phyloP scores from a whole-genome alignment of 2,329 filamentous ascomycete species.

The Tolypocladium amazonense region DNA sequence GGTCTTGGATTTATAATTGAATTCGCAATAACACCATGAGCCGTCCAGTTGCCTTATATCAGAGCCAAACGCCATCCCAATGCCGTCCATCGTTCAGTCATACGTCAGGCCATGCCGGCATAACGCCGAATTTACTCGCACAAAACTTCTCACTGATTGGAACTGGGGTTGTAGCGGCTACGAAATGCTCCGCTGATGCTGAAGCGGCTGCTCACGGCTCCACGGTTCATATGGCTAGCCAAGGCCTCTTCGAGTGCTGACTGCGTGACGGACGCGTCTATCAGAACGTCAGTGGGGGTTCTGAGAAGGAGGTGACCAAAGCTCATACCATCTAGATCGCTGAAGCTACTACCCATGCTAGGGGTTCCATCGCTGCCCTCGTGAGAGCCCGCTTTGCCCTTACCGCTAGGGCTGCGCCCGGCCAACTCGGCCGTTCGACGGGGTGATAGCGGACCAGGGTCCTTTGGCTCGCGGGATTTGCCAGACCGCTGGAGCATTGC shows the following conservation, averaged over 20 bases:
- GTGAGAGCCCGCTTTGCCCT: constrained; percentile 38
- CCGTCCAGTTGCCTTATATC: no score
- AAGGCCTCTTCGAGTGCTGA: constrained; percentile 71
- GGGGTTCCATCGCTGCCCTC: constrained; percentile 64
- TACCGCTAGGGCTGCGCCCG: constrained; percentile 40
- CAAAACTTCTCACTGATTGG: constrained; percentile 13
- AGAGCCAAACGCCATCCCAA: neutral
- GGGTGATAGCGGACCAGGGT: constrained; percentile 42
- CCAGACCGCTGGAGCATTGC: constrained; percentile 23
- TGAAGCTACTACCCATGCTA: constrained; percentile 79
- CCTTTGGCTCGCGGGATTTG: constrained; percentile 20
- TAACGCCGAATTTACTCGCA: neutral
- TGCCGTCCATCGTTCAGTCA: neutral
- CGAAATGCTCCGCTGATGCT: constrained; percentile 59
- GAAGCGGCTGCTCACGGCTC: constrained; percentile 34
- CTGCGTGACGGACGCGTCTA: constrained; percentile 71
- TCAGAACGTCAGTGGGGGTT: neutral
- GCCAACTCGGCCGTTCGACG: constrained; percentile 48
- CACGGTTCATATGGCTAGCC: constrained; percentile 39
- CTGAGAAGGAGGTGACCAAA: neutral
- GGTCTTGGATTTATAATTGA: neutral
- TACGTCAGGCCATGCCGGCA: no score
- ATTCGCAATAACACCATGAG: neutral
- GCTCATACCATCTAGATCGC: constrained; percentile 62
- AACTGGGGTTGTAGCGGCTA: constrained; percentile 43